A percentile compares a stretch with the other conserved stretches of the same genome.
These are phyloP conservation scores for Umbelopsis isabellina DNA, from an alignment of 192 early-diverging fungal species.

Conservation along the genomic window DNA sequence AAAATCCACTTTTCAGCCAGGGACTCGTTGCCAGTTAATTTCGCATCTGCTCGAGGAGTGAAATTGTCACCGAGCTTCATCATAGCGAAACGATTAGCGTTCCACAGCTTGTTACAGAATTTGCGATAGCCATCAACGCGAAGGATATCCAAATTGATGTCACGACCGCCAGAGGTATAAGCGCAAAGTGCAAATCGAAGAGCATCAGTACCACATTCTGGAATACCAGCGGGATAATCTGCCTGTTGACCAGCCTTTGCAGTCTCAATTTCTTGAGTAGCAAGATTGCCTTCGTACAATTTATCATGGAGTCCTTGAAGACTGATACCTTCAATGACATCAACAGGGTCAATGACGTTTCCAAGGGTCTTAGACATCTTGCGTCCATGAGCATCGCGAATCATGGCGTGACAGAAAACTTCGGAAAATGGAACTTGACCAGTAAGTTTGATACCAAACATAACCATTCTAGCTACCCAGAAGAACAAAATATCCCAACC, in stretches of 20 bases:
- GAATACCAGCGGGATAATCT: conserved; percentile 97
- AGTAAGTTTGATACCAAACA: conserved; percentile 95
- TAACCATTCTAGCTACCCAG: conserved; percentile 99
- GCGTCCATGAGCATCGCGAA: conserved; percentile 96
- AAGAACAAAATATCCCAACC: conserved; percentile 99
- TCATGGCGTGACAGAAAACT: conserved; percentile 97
- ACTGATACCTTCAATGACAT: conserved; percentile 93
- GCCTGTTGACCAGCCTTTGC: conserved; percentile 83
- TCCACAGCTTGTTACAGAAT: conserved; percentile 99
- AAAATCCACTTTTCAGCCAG: conserved; percentile 94
- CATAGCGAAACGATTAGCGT: conserved; percentile 94
- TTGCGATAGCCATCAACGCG: conserved; percentile 99
- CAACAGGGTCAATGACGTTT: conserved; percentile 97
- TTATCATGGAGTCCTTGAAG: conserved; percentile 78
- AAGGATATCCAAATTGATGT: conserved; percentile 92
- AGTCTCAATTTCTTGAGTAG: conserved; percentile 84
- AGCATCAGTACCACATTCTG: conserved; percentile 97
- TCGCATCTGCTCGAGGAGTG: conserved; percentile 60
- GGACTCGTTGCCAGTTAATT: conserved; percentile 78
- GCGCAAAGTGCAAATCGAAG: conserved; percentile 82
- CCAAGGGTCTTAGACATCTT: conserved; percentile 98
- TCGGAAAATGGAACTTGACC: conserved; percentile 94
- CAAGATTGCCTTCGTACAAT: conserved; percentile 86
- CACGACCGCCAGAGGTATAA: conserved; percentile 77
- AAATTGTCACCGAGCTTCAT: conserved; percentile 94